Conservation (phyloP, 2,329 filamentous ascomycete species). For the Pseudogymnoascus destructans region DNA sequence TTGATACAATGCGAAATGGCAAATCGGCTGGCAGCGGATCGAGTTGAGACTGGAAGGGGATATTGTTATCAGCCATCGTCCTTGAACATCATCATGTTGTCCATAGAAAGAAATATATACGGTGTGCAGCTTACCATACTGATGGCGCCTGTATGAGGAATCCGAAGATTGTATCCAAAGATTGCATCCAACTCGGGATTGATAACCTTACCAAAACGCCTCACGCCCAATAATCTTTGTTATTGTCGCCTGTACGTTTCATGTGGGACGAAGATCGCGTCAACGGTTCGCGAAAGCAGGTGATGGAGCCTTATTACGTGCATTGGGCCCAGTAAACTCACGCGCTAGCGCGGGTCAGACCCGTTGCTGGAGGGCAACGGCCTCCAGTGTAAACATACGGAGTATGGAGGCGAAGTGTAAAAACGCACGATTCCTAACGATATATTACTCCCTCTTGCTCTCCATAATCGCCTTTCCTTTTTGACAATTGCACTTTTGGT, state of each 20-base stretch:
- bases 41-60: constrained; percentile 57
- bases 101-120: neutral
- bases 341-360: neutral
- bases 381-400: constrained; percentile 1
- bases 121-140: constrained; percentile 1
- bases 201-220: constrained; percentile 21
- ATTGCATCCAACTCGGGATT: neutral
- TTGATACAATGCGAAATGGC: constrained; percentile 88
- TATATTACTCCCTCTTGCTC: constrained; percentile 1
- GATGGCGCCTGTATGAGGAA: neutral
- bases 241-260: constrained; percentile 22
- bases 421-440: constrained; percentile 6
- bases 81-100: neutral
- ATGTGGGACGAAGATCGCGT: constrained; percentile 16
- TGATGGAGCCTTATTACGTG: constrained; percentile 16
- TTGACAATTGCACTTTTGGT: neutral
- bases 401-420: neutral
- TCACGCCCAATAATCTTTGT: constrained; percentile 19
- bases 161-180: neutral
- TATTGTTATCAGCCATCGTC: constrained; percentile 21
- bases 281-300: constrained; percentile 16
- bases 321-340: constrained; percentile 11
- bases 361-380: neutral
- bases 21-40: constrained; percentile 74
- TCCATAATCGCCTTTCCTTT: constrained; percentile 2